Conservation (phyloP, 2,329 filamentous ascomycete species). For the Karstenula rhodostoma region DNA sequence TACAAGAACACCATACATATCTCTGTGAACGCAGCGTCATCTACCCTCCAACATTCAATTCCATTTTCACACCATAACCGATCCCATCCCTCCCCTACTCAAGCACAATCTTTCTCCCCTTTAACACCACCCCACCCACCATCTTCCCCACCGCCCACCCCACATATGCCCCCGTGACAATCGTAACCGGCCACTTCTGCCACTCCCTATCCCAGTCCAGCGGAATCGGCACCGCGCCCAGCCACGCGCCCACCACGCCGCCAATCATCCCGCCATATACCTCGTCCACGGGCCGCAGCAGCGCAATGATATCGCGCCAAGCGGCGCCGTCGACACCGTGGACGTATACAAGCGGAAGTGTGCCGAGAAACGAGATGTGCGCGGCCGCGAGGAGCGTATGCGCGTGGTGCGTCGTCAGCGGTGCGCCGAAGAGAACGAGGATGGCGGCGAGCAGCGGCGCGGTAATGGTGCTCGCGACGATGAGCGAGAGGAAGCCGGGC, state of each 20-base stretch:
- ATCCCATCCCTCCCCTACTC: slow-evolving; percentile 35
- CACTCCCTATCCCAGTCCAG: slow-evolving; percentile 98
- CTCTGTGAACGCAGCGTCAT: too few relatives aligned
- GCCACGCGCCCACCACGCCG: slow-evolving; percentile 81
- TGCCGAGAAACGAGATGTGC: slow-evolving; percentile 80
- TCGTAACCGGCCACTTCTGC: slow-evolving; percentile 97
- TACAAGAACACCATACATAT: too few relatives aligned
- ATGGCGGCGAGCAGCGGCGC: slow-evolving; percentile 66
- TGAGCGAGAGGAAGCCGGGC: slow-evolving; percentile 74
- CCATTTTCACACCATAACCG: too few relatives aligned
- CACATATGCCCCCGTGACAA: slow-evolving; percentile 81
- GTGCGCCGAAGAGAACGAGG: slow-evolving; percentile 90
- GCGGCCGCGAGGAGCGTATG: slow-evolving; percentile 83
- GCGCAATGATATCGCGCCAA: slow-evolving; percentile 75
- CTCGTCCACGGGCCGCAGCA: slow-evolving; percentile 79
- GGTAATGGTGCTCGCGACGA: slow-evolving; percentile 63
- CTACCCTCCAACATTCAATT: too few relatives aligned
- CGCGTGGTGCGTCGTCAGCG: slow-evolving; percentile 78
- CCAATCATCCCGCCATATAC: slow-evolving; percentile 85
- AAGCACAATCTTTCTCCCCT: slow-evolving; percentile 56
- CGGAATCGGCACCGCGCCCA: slow-evolving; percentile 93
- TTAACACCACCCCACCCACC: slow-evolving; percentile 60
- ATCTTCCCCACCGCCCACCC: slow-evolving; percentile 78
- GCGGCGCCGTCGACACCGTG: slow-evolving; percentile 77
- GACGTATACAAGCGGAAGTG: slow-evolving; percentile 84